Base-by-base conservation (phyloP, 495 filamentous ascomycete genomes). In the Rusavskia elegans region DNA sequence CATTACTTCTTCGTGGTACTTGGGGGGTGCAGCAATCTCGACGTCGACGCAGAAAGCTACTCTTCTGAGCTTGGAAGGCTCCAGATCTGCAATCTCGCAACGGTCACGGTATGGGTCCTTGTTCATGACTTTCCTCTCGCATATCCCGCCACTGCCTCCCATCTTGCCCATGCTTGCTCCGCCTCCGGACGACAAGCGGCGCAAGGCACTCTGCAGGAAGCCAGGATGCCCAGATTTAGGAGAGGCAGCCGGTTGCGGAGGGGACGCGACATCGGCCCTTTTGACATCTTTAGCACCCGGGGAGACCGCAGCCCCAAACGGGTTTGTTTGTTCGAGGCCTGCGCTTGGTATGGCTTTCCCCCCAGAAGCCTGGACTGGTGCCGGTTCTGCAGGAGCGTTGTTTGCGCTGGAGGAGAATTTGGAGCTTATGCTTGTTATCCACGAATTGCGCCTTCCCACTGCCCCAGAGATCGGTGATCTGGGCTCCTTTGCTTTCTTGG, bases 31-130 rank as follows among this genome's bases (percentile, higher is more conserved):
- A n/a, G 92, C 89, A 60, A 98, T 92, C 67, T 98, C 92, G 13
- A 98, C 92, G 64, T 98, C 92, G 4, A 98, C 92, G 57, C 85
- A 94, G 59, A 98, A 98, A 2, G 89, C 85, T 2, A 98, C 92
- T 35, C 86, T 75, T 20, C 88, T 76, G 32, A 98, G 66, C 55
- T 92, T 94, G 17, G 76, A 77, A 54, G 83, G 81, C 53, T 90
- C 80, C 20, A 98, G 66, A 55, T 92, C 88, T 27, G 78, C 71
- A 25, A 97, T 78, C 16, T 76, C 74, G 61, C 87, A 92, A 39
- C 92, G 69, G 59, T 93, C 82, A 30, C 92, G 75, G 56, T 80
- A 74, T 20, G 67, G 77, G 60, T 98, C 88, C 38, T 94, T 71
- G 61, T 98, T 98, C 72, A 97, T 72, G 19, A 95, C 78, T 53